phyloP scores from a whole-genome alignment of 2,329 filamentous ascomycete species.

The Aureobasidium pullulans region DNA sequence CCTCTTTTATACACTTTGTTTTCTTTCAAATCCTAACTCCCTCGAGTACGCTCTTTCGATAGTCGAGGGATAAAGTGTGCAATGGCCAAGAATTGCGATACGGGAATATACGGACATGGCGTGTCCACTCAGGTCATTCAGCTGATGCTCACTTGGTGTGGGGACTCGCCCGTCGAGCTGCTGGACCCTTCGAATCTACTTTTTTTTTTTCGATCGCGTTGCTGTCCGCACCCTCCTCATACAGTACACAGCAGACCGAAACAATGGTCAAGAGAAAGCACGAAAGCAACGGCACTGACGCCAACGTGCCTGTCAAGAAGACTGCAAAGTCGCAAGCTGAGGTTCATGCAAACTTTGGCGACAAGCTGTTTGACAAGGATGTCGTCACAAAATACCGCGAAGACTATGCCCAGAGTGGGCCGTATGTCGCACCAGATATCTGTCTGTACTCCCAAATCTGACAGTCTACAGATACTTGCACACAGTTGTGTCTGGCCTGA shows the following conservation, averaged over 20 bases:
- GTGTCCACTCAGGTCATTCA: constrained; percentile 9
- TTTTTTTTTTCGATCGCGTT: not conserved
- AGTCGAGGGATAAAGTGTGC: not conserved
- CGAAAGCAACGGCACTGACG: constrained; percentile 20
- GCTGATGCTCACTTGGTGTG: not conserved
- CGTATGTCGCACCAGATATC: constrained; percentile 26
- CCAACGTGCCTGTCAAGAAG: constrained; percentile 33
- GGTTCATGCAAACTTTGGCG: constrained; percentile 54
- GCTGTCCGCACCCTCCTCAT: not conserved
- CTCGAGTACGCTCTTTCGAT: not conserved
- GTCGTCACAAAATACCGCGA: constrained; percentile 53
- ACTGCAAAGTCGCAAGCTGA: constrained; percentile 11
- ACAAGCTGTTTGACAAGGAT: constrained; percentile 56
- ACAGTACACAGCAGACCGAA: not conserved
- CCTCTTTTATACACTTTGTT: not conserved
- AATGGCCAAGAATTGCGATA: not conserved
- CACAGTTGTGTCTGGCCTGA: constrained; percentile 74
- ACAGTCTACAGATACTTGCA: constrained; percentile 64
- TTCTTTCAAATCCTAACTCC: not conserved
- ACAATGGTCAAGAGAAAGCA: constrained; percentile 35
- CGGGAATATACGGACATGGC: not conserved
- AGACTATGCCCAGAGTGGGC: constrained; percentile 56
- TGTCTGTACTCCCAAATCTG: not conserved
- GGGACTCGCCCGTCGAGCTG: not conserved
- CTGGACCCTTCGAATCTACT: constrained; percentile 4